Conservation (phyloP, 768 basidiomycete genomes). For the Pisolithus orientalis region DNA sequence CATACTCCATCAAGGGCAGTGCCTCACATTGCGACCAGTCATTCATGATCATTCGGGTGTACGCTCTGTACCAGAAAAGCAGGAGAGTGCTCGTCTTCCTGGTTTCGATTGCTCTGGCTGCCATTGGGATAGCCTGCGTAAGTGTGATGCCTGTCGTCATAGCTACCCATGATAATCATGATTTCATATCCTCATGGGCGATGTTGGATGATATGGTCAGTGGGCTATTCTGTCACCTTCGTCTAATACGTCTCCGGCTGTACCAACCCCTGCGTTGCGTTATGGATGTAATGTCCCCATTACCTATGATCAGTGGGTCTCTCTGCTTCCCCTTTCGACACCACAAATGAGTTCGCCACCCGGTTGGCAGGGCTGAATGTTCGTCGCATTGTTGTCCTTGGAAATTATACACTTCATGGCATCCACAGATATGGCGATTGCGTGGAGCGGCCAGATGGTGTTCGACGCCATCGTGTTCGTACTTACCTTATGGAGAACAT, state of each 20-base stretch:
- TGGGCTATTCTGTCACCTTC: slow-evolving; percentile 7
- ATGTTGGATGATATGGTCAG: neutral
- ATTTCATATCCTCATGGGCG: neutral
- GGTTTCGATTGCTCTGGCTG: neutral
- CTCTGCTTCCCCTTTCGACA: neutral
- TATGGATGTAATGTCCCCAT: neutral
- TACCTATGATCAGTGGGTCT: slow-evolving; percentile 2
- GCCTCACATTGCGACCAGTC: neutral
- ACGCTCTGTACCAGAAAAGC: slow-evolving; percentile 12
- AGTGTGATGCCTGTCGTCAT: neutral
- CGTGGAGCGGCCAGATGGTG: slow-evolving; percentile 6
- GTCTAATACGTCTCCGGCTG: neutral
- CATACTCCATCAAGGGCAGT: neutral
- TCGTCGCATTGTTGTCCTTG: neutral
- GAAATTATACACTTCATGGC: neutral
- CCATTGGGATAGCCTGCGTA: slow-evolving; percentile 5
- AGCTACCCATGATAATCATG: neutral
- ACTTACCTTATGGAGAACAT: slow-evolving; percentile 6
- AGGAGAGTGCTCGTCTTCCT: slow-evolving; percentile 3
- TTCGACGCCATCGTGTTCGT: slow-evolving; percentile 13
- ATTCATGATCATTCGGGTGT: slow-evolving; percentile 18
- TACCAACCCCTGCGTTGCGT: neutral
- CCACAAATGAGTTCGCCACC: neutral
- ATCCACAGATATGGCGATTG: neutral
- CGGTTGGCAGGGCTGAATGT: slow-evolving; percentile 7